Evolutionary conservation across 1,139 yeast species (phyloP), one percentile per base, ranked within the genome.

Genomic region (Pichia terricola): DNA sequence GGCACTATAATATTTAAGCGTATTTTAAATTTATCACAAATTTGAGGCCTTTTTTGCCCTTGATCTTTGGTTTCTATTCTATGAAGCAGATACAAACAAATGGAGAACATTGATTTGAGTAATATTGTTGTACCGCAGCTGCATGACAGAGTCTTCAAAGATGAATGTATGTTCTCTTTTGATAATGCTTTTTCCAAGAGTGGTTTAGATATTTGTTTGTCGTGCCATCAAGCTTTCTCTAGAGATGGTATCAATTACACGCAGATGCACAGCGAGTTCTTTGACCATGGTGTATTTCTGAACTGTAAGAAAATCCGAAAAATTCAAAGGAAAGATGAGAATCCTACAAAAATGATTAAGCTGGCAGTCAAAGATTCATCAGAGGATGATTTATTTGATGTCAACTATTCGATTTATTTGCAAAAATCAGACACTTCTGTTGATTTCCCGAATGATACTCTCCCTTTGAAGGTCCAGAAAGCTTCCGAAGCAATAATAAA

Each of bases 91-190:
- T 16, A 16, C 22, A 16, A 16, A 16, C 22, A 16, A 16, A 16
- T 16, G 22, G 22, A 16, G 2, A 16, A 16, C 22, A 34, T 52
- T 8, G 50, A 54, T 34, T 35, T 50, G 26, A n/a, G 35, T 3
- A 32, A 35, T 1, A 30, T 58, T 9, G 28, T 33, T 4, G 39
- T 48, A 4, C 61, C 61, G 2, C 32, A 46, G 1, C 5, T 45
- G 10, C 37, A 47, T 4, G 42, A 58, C 3, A 59, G 65, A 7
- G 76, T 87, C 25, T 81, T 76, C 61, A 86, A 85, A 57, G 95
- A 86, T 62, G 94, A 86, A 50, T 86, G 95, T 55, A 80, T 81
- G 70, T 85, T 73, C 65, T 79, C 83, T 42, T 87, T 84, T 57
- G 89, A 80, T 50, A 80, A 85, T 0, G 76, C 88, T 26, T 81